A percentile compares a stretch with the other conserved stretches of the same genome.
Conservation (phyloP, 2,329 filamentous ascomycete genomes). For the Apiospora phragmitis region DNA sequence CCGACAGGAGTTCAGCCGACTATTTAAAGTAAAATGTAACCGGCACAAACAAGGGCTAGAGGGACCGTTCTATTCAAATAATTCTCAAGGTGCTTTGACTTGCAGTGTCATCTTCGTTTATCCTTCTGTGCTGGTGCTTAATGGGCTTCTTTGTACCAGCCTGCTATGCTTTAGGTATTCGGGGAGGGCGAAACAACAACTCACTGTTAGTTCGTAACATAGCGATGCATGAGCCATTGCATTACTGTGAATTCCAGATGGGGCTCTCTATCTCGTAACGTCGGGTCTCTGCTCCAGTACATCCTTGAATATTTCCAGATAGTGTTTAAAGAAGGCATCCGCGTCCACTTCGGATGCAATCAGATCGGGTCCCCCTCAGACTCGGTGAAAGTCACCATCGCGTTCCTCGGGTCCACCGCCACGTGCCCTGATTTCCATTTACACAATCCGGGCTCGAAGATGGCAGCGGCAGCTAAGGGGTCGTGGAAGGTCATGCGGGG, state of each 20-base stretch:
- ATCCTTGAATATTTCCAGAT: constrained; percentile 10
- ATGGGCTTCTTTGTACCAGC: neutral
- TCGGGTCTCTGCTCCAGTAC: neutral
- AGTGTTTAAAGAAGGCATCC: constrained; percentile 13
- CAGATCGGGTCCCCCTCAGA: constrained; percentile 4
- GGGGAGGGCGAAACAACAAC: neutral
- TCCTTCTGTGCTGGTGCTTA: too few species aligned
- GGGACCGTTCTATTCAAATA: neutral
- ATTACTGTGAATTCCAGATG: neutral
- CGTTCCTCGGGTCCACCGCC: neutral
- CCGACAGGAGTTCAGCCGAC: too few species aligned
- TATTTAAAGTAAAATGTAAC: neutral
- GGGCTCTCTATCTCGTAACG: neutral
- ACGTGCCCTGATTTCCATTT: constrained; percentile 12
- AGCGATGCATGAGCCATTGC: neutral
- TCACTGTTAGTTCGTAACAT: neutral
- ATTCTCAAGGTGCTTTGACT: neutral
- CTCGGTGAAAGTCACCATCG: constrained; percentile 6
- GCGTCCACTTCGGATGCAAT: constrained; percentile 12
- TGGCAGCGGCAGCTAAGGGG: constrained; percentile 13
- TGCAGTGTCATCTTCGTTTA: neutral
- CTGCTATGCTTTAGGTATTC: neutral
- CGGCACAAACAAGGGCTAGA: too few species aligned
- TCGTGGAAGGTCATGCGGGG: constrained; percentile 14
- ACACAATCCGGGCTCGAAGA: constrained; percentile 14